Evolutionary conservation across 2,329 filamentous ascomycete species (phyloP).

Genomic region (Paraphaeosphaeria minitans): DNA sequence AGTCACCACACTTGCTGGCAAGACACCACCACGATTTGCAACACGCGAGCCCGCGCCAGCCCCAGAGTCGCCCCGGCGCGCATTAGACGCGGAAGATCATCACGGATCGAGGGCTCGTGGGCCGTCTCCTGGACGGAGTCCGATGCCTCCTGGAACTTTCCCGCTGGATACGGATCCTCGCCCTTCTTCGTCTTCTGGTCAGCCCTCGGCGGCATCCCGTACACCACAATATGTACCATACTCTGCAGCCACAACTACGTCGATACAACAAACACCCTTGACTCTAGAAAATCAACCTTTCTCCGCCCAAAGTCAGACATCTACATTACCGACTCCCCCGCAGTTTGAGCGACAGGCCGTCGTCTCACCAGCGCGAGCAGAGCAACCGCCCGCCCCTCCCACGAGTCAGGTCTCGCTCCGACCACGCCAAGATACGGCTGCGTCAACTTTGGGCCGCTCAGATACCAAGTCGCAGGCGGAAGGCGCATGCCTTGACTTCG

Average conservation of each 20-base stretch:
- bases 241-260: constrained; percentile 20
- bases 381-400: constrained; percentile 17
- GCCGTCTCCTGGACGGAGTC: constrained; percentile 34
- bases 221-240: constrained; percentile 31
- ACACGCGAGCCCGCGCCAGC: constrained; percentile 17
- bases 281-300: constrained; percentile 25
- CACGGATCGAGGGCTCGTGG: constrained; percentile 37
- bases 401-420: constrained; percentile 21
- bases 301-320: constrained; percentile 23
- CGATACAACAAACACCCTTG: constrained; percentile 23
- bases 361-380: constrained; percentile 13
- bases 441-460: constrained; percentile 31
- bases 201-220: constrained; percentile 31
- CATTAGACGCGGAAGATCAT: constrained; percentile 33
- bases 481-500: constrained; percentile 70
- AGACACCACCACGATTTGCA: constrained; percentile 28
- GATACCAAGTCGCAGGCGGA: constrained; percentile 42
- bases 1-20: constrained; percentile 24
- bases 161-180: constrained; percentile 34
- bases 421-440: constrained; percentile 25
- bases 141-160: constrained; percentile 32
- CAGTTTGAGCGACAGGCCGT: constrained; percentile 27
- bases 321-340: constrained; percentile 30
- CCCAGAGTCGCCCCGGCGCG: constrained; percentile 21
- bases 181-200: constrained; percentile 35